phyloP scores from a whole-genome alignment of 805 yeast species.

The Jamesozyma hellenica region DNA sequence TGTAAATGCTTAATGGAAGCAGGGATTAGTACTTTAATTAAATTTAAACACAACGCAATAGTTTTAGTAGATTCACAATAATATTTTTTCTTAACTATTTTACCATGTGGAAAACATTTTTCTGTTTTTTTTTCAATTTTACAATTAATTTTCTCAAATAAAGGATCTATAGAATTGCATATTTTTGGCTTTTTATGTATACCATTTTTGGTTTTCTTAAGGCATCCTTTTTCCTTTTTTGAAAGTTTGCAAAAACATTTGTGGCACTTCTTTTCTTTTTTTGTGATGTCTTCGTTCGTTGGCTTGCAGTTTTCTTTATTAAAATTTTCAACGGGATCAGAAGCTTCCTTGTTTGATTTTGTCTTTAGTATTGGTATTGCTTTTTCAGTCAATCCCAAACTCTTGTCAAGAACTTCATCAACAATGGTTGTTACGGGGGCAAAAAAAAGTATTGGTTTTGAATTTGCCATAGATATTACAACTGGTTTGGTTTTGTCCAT shows the following conservation, averaged over 20 bases:
- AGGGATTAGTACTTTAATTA: slow-evolving; percentile 28
- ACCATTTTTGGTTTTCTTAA: neutral
- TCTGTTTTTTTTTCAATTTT: slow-evolving; percentile 38
- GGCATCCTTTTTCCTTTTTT: slow-evolving; percentile 39
- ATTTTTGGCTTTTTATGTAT: slow-evolving; percentile 53
- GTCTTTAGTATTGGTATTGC: slow-evolving; percentile 51
- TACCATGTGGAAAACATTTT: slow-evolving; percentile 38
- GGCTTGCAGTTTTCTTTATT: slow-evolving; percentile 36
- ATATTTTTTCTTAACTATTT: slow-evolving; percentile 34
- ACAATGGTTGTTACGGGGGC: slow-evolving; percentile 38
- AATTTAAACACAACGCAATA: slow-evolving; percentile 33
- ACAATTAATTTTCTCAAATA: slow-evolving; percentile 52
- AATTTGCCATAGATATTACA: slow-evolving; percentile 21
- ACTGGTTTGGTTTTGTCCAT: slow-evolving; percentile 29
- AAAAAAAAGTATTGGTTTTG: slow-evolving; percentile 28
- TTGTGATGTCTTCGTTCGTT: no score
- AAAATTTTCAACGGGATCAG: slow-evolving; percentile 44
- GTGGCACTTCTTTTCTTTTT: slow-evolving; percentile 26
- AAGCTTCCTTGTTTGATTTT: slow-evolving; percentile 39
- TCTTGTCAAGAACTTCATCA: slow-evolving; percentile 45
- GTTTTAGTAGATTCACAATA: slow-evolving; percentile 52
- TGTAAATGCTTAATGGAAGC: neutral
- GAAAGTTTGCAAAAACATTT: slow-evolving; percentile 35
- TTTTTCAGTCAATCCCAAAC: slow-evolving; percentile 49
- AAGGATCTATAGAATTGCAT: slow-evolving; percentile 52